Evolutionary conservation across 139 green algal species (phyloP).

Genomic region (Edaphochlamys debaryana): DNA sequence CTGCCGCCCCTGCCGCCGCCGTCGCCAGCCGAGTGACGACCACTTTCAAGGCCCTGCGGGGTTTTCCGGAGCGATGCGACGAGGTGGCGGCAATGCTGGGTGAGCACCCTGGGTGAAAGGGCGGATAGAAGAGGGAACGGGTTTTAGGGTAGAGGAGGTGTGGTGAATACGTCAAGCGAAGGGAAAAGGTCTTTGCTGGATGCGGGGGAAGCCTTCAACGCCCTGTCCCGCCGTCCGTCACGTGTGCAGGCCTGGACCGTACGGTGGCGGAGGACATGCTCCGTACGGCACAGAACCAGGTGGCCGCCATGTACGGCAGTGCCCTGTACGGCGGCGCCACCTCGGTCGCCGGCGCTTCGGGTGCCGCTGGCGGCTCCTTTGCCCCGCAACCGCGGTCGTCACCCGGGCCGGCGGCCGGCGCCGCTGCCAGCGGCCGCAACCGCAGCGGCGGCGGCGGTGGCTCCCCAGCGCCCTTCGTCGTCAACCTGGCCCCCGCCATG

Average conservation of each 20-base stretch:
- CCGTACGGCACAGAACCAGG: neutral
- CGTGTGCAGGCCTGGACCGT: slow-evolving; percentile 9
- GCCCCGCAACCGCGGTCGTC: too few species aligned
- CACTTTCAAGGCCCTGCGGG: slow-evolving; percentile 52
- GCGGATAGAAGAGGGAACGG: too few species aligned
- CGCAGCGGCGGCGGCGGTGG: too few species aligned
- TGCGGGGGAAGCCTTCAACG: too few species aligned
- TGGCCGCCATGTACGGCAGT: slow-evolving; percentile 8
- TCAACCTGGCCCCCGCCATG: slow-evolving; percentile 1
- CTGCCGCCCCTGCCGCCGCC: too few species aligned
- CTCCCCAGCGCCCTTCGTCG: neutral
- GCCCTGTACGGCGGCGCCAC: neutral
- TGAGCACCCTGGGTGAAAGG: too few species aligned
- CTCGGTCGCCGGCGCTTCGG: neutral
- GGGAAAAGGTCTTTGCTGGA: too few species aligned
- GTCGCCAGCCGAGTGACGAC: slow-evolving; percentile 67
- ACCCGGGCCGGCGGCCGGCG: too few species aligned
- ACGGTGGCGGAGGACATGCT: slow-evolving; percentile 37
- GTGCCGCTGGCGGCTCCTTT: neutral
- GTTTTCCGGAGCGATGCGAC: slow-evolving; percentile 44
- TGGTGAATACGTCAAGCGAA: too few species aligned
- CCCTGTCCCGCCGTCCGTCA: neutral
- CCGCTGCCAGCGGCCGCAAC: too few species aligned
- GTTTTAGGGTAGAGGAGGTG: too few species aligned
- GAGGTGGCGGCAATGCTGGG: slow-evolving; percentile 85